Evolutionary conservation across 495 filamentous ascomycete genomes (phyloP), one percentile per base, ranked within the genome.

Genomic region (Aspergillus homomorphus): DNA sequence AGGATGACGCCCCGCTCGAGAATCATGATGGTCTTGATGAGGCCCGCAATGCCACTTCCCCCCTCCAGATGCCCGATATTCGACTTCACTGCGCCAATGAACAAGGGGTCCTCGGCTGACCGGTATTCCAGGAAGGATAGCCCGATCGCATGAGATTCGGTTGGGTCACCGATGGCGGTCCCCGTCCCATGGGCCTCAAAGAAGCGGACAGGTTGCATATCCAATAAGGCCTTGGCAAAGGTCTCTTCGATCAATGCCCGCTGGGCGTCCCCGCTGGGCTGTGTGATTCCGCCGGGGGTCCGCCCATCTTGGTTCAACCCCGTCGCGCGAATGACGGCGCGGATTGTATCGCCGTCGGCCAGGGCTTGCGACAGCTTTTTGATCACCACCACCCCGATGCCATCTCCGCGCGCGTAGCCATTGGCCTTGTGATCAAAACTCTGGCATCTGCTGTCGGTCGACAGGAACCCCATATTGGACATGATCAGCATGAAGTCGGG

Each of bases 301-400:
- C 65, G 51, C 0, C 72, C 70, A 57, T 73, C 70, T 24, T 66
- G 82, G 58, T 84, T 88, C 21, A 82, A 63, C 0, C 74, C 66
- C 9, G 66, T 72, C 3, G 59, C 67, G 15, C 69, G 62, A 44
- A 81, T 76, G 5, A 79, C 58, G 22, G 69, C 68, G 12, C 66
- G 64, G 45, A 76, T 70, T 3, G 59, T 59, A 59, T 76, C 70
- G 49, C 63, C 65, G 30, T 62, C 63, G 8, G 6, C 7, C 12
- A 70, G 38, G 1, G 73, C 73, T n/a, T 65, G 53, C 12, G 46
- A 42, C 19, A 71, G 56, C 14, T 53, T 64, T 51, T 76, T 76
- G 16, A 75, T 51, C 22, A 73, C 53, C 12, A 74, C 9, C 4
- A 63, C 57, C 4, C 43, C 62, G 18, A 73, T 51, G 20, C 73